Evolutionary conservation across 192 early-diverging fungal species (phyloP), one percentile per base, ranked within the genome.

Genomic region (Mycoemilia scoparia): DNA sequence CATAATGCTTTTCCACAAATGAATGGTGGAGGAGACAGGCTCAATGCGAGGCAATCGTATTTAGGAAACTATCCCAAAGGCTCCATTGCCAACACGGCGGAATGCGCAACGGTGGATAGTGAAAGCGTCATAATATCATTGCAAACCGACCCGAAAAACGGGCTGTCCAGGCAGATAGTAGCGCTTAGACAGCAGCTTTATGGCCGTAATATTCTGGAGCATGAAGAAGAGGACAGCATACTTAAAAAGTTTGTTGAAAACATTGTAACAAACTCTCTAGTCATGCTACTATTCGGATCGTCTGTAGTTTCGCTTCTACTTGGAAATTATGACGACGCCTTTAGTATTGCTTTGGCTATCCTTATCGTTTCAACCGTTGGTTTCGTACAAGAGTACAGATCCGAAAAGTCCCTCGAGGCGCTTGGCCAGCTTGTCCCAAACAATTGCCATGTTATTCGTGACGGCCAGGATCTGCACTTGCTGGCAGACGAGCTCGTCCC

Each of bases 381-480:
- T 49, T 95, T 81, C 47, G 68, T 84, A 40, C 85, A 95, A 51
- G 89, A 95, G 64, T 77, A 83, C 42, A 79, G 85, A 57, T 84
- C 88, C 20, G 88, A 92, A 52, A 80, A 77, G 34, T 86, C 89
- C 26, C 67, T 95, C 34, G 89, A 90, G 63, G 87, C 89, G 17
- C 64, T 95, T 15, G 77, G 80, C 31, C 76, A 81, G 54, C 82
- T 85, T 17, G 72, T 95, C 34, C 85, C 89, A 12, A 68, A 84
- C 35, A 82, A 74, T 41, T 75, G 77, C 21, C 77, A 79, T 29
- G 62, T 46, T 26, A 76, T 79, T 68, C 68, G 89, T 28, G 79
- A 88, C 60, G 71, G 73, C 34, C 47, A 56, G 44, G 28, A 33
- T 23, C 21, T 37, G 7, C 36, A 43, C n/a, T 50, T 82, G 15